Evolutionary conservation across 2,329 filamentous ascomycete genomes (phyloP).

Genomic region (Daldinia sp.): DNA sequence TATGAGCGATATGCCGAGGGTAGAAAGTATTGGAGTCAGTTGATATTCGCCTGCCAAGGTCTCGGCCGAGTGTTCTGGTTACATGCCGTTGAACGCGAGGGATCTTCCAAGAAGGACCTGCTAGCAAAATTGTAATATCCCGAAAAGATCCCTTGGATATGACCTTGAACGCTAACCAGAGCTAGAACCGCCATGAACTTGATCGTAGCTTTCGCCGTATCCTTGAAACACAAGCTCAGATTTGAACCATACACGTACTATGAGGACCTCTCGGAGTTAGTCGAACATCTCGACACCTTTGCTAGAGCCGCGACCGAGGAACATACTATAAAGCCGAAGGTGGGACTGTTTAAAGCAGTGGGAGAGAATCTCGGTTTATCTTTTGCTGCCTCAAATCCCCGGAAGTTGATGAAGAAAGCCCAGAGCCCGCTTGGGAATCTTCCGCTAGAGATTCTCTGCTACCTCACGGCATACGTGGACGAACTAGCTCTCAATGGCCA

Average conservation of each 20-base stretch:
- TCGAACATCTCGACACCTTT: slow-evolving; percentile 81
- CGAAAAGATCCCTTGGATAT: slow-evolving; percentile 21
- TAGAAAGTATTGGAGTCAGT: slow-evolving; percentile 71
- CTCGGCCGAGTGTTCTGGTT: slow-evolving; percentile 87
- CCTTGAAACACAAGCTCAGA: slow-evolving; percentile 84
- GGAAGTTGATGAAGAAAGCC: slow-evolving; percentile 80
- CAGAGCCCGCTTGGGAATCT: slow-evolving; percentile 81
- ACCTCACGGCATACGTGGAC: slow-evolving; percentile 76
- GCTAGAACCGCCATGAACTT: slow-evolving; percentile 76
- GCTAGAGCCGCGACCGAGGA: slow-evolving; percentile 66
- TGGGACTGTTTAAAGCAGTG: slow-evolving; percentile 68
- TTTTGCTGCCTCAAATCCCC: slow-evolving; percentile 82
- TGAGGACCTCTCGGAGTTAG: slow-evolving; percentile 76
- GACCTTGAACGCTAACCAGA: slow-evolving; percentile 27
- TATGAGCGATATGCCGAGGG: slow-evolving; percentile 77
- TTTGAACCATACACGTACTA: slow-evolving; percentile 87
- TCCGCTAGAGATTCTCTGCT: slow-evolving; percentile 83
- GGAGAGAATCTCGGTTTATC: slow-evolving; percentile 82
- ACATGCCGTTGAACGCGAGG: slow-evolving; percentile 72
- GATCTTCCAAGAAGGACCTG: slow-evolving; percentile 72
- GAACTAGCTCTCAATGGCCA: slow-evolving; percentile 67
- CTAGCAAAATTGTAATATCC: slow-evolving; percentile 67
- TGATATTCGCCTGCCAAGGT: slow-evolving; percentile 72
- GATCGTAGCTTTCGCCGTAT: slow-evolving; percentile 79
- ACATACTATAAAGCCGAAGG: slow-evolving; percentile 55